Evolutionary conservation across 345 rosid genomes (phyloP).

Genomic region (Aquilaria sinensis): DNA sequence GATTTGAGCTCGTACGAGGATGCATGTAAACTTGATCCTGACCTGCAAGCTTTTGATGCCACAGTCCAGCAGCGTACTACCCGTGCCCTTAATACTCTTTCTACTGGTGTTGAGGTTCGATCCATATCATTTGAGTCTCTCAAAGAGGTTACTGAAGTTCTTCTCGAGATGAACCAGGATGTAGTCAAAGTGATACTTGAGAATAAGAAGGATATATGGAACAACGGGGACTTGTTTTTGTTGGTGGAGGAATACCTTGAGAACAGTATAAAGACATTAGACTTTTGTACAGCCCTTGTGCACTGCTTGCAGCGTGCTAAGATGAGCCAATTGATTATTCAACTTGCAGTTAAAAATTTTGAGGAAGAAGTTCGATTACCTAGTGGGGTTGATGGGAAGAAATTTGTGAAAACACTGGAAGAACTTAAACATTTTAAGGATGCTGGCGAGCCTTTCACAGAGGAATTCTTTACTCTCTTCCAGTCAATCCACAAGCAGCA

Average conservation of each 20-base stretch:
- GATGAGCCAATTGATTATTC: conserved; percentile 59
- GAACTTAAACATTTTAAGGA: conserved; percentile 59
- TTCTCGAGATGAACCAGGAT: conserved; percentile 85
- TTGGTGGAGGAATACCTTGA: conserved; percentile 71
- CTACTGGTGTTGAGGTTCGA: conserved; percentile 45
- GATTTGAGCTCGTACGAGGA: conserved; percentile 63
- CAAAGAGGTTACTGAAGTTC: conserved; percentile 54
- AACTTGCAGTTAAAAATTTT: conserved; percentile 52
- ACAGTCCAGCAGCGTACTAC: conserved; percentile 56
- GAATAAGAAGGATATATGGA: conserved; percentile 70
- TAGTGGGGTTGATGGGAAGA: conserved; percentile 27
- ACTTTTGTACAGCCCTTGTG: conserved; percentile 72
- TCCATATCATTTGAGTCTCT: conserved; percentile 73
- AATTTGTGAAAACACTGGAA: conserved; percentile 51
- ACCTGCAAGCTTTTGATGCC: conserved; percentile 57
- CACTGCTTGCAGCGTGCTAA: conserved; percentile 59
- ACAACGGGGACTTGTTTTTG: conserved; percentile 45
- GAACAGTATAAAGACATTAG: conserved; percentile 53
- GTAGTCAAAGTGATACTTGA: conserved; percentile 66
- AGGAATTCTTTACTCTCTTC: conserved; percentile 53
- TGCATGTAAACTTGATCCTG: conserved; percentile 71
- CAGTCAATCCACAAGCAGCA: conserved; percentile 48
- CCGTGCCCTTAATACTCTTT: conserved; percentile 48
- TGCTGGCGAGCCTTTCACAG: conserved; percentile 62
- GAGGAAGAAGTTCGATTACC: conserved; percentile 42